phyloP scores from a whole-genome alignment of 2,329 filamentous ascomycete species.

The Reticulascus tulasneorum region DNA sequence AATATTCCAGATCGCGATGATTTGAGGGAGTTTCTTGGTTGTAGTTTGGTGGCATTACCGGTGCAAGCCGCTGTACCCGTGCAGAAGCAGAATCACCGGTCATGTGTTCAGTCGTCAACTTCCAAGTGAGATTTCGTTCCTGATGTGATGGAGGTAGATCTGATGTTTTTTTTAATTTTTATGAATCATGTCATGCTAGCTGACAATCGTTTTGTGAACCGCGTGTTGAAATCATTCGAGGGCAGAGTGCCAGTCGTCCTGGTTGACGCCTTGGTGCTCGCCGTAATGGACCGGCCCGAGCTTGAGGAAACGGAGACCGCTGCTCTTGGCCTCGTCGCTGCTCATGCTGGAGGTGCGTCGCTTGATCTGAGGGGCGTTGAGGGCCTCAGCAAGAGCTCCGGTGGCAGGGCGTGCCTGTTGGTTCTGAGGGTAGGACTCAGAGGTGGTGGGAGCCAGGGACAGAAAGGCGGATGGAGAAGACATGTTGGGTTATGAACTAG shows the following conservation, averaged over 20 bases:
- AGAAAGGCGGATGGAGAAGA: slow-evolving; percentile 39
- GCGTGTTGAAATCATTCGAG: not conserved
- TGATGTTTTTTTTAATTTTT: too few relatives aligned
- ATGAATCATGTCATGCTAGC: too few relatives aligned
- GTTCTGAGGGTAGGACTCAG: slow-evolving; percentile 45
- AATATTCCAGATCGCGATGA: too few relatives aligned
- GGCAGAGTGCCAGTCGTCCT: slow-evolving; percentile 27
- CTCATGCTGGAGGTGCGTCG: slow-evolving; percentile 54
- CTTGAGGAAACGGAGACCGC: slow-evolving; percentile 53
- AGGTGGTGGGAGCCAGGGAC: slow-evolving; percentile 55
- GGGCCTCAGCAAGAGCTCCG: slow-evolving; percentile 20
- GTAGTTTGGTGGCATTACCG: too few relatives aligned
- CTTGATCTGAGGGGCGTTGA: slow-evolving; percentile 21
- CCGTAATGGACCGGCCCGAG: slow-evolving; percentile 63
- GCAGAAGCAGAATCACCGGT: too few relatives aligned
- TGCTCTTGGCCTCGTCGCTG: slow-evolving; percentile 36
- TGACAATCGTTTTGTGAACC: not conserved
- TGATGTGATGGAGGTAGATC: too few relatives aligned
- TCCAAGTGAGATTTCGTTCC: too few relatives aligned
- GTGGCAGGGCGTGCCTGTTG: slow-evolving; percentile 29
- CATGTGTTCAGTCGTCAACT: too few relatives aligned
- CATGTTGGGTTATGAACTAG: slow-evolving; percentile 7
- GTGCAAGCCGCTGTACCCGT: too few relatives aligned
- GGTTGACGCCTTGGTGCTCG: slow-evolving; percentile 53
- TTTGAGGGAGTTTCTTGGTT: too few relatives aligned